Evolutionary conservation across 164 flowering plant species (phyloP).

Genomic region (Liquidambar formosana): DNA sequence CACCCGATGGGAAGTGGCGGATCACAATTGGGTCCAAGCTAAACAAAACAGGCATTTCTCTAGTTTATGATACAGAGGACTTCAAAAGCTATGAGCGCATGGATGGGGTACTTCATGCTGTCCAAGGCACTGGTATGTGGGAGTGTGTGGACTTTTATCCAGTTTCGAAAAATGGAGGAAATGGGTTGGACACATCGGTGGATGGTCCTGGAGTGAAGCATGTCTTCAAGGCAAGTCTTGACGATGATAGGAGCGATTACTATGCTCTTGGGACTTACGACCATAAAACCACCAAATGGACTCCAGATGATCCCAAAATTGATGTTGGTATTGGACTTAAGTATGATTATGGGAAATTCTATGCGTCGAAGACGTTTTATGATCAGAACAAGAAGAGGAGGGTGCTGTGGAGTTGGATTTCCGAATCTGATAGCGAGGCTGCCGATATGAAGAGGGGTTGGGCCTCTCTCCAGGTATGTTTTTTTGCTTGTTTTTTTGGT

Average conservation of each 20-base stretch:
- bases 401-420: constrained; percentile 81
- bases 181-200: constrained; percentile 68
- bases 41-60: constrained; percentile 56
- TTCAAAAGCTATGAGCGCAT: constrained; percentile 46
- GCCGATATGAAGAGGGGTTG: constrained; percentile 71
- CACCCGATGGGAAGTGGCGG: constrained; percentile 59
- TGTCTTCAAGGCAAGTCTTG: constrained; percentile 76
- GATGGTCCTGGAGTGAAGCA: constrained; percentile 67
- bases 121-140: constrained; percentile 87
- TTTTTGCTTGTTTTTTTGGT: neutral
- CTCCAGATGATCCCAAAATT: constrained; percentile 55
- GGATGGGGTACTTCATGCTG: constrained; percentile 53
- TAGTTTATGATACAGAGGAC: constrained; percentile 65
- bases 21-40: constrained; percentile 65
- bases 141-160: constrained; percentile 96
- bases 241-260: constrained; percentile 63
- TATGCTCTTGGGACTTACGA: constrained; percentile 77
- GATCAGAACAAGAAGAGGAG: constrained; percentile 67
- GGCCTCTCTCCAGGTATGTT: constrained; percentile 65
- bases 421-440: constrained; percentile 65
- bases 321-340: constrained; percentile 77
- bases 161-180: constrained; percentile 34
- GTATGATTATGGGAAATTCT: constrained; percentile 73
- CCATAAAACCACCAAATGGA: constrained; percentile 40
- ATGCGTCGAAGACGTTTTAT: constrained; percentile 85